Percentiles rank a stretch among this genome's conserved stretches.
Conservation (phyloP, 495 filamentous ascomycete genomes). For the Penicillium cosmopolitanum region DNA sequence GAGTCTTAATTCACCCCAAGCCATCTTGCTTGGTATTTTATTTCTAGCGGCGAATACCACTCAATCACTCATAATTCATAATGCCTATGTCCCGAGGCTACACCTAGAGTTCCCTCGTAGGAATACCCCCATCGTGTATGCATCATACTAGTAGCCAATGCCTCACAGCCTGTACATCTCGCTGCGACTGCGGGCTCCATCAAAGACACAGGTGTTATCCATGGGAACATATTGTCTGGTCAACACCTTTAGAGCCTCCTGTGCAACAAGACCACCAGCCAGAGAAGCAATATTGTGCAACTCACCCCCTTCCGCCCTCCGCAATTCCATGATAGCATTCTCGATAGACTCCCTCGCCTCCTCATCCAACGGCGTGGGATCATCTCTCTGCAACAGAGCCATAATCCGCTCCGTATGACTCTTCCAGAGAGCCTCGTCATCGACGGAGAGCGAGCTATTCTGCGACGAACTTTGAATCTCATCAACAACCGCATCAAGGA, state of each 20-base stretch:
- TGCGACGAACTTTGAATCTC: conserved; percentile 35
- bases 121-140: background rate
- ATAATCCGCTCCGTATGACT: conserved; percentile 50
- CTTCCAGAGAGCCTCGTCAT: conserved; percentile 40
- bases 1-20: background rate
- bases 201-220: conserved; percentile 91
- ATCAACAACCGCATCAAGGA: conserved; percentile 58
- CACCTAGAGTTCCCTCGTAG: background rate
- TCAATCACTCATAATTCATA: conserved; percentile 15
- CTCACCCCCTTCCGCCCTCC: conserved; percentile 80
- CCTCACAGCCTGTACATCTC: conserved; percentile 59
- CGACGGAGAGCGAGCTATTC: conserved; percentile 29
- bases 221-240: conserved; percentile 96
- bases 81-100: background rate
- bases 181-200: conserved; percentile 81
- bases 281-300: conserved; percentile 93
- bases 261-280: conserved; percentile 88
- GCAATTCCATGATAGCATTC: conserved; percentile 65
- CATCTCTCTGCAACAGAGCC: conserved; percentile 48
- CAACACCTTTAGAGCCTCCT: conserved; percentile 94
- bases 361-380: conserved; percentile 47
- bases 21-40: background rate
- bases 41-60: background rate
- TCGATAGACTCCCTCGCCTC: conserved; percentile 44
- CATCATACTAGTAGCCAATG: conserved; percentile 1